These are phyloP conservation scores for Metschnikowia picachoensis DNA, from an alignment of 805 yeast genomes.

Conservation along the genomic window DNA sequence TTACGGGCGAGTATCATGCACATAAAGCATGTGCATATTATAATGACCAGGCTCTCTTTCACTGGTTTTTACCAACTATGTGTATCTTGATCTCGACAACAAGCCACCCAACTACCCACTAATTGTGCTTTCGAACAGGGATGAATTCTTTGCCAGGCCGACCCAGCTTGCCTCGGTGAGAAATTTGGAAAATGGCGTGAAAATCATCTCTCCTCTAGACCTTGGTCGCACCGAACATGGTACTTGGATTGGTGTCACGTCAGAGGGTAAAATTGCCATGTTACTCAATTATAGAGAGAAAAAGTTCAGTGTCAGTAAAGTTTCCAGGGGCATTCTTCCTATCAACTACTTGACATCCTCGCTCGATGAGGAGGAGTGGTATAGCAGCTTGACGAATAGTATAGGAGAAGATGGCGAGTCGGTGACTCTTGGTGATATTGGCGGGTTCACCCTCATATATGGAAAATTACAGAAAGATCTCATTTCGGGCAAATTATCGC, in stretches of 20 bases:
- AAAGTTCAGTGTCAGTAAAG: constrained; percentile 23
- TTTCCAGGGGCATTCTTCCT: constrained; percentile 55
- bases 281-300: constrained; percentile 71
- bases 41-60: not conserved
- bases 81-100: constrained; percentile 72
- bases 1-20: not conserved
- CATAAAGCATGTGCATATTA: constrained; percentile 2
- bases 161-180: constrained; percentile 55
- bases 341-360: constrained; percentile 39
- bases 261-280: constrained; percentile 59
- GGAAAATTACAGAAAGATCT: constrained; percentile 40
- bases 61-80: constrained; percentile 43
- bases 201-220: constrained; percentile 67
- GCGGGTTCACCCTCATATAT: constrained; percentile 61
- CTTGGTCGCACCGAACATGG: constrained; percentile 72
- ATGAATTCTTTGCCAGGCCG: constrained; percentile 73
- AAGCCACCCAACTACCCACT: constrained; percentile 70
- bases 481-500: constrained; percentile 23
- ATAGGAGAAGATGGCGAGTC: constrained; percentile 9
- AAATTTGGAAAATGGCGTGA: constrained; percentile 27
- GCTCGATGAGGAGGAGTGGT: constrained; percentile 43
- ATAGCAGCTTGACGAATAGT: constrained; percentile 23
- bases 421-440: constrained; percentile 33
- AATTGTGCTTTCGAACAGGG: constrained; percentile 77
- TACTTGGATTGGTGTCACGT: constrained; percentile 83